Evolutionary conservation across 352 stramenopile genomes (phyloP).

Genomic region (Aphanomyces stellatus): DNA sequence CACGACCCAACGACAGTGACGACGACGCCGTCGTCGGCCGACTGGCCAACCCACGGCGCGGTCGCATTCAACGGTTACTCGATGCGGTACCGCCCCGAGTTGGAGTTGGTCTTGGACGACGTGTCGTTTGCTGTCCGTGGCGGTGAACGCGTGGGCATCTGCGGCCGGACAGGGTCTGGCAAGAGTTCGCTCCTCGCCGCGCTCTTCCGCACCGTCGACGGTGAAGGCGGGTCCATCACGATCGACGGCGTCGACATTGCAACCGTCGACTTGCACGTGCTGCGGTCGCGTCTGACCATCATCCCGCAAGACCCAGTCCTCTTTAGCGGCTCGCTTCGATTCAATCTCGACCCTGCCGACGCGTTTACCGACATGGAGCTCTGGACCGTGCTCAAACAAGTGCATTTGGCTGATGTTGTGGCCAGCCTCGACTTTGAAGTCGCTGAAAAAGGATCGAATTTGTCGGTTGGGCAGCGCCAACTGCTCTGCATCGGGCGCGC

Average conservation of each 20-base stretch:
- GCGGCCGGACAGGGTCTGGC: neutral
- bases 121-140: neutral
- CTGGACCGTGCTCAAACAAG: neutral
- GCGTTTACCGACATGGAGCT: neutral
- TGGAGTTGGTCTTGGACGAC: neutral
- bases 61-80: neutral
- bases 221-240: neutral
- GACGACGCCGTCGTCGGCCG: neutral
- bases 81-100: neutral
- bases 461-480: neutral
- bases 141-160: neutral
- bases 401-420: neutral
- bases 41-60: neutral
- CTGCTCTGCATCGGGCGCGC: neutral
- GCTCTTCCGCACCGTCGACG: neutral
- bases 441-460: neutral
- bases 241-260: neutral
- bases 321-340: neutral
- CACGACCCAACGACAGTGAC: conserved; percentile 5
- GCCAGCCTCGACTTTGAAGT: neutral
- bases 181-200: neutral
- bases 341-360: neutral
- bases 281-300: neutral
- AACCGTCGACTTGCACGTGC: neutral
- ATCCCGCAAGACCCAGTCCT: neutral